A percentile compares a stretch with the other conserved stretches of the same genome.
Evolutionary conservation across 1,139 yeast species (phyloP).

Genomic region (Debaryomyces singareniensis): DNA sequence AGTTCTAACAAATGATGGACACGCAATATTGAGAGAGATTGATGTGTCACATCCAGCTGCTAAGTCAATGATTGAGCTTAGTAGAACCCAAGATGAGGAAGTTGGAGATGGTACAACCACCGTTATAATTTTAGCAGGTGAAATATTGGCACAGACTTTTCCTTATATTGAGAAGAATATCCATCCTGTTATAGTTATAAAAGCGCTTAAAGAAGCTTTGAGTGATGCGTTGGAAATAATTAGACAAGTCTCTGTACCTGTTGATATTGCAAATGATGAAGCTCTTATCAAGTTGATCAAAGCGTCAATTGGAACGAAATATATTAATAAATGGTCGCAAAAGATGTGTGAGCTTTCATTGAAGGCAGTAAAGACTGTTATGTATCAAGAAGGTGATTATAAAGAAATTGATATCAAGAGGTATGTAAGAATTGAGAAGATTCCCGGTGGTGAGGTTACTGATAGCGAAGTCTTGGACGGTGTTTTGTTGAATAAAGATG

Average conservation of each 20-base stretch:
- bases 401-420: slow-evolving; percentile 91
- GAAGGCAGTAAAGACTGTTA: slow-evolving; percentile 81
- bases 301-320: slow-evolving; percentile 95
- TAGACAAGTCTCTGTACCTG: slow-evolving; percentile 76
- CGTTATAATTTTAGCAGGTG: slow-evolving; percentile 93
- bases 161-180: slow-evolving; percentile 91
- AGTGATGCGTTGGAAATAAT: slow-evolving; percentile 86
- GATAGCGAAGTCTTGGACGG: slow-evolving; percentile 88
- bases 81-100: slow-evolving; percentile 98
- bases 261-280: slow-evolving; percentile 74
- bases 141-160: slow-evolving; percentile 89
- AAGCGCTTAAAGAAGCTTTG: slow-evolving; percentile 88
- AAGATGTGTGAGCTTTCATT: slow-evolving; percentile 88
- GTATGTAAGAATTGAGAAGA: slow-evolving; percentile 88
- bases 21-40: slow-evolving; percentile 82
- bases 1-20: slow-evolving; percentile 96
- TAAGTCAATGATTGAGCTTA: slow-evolving; percentile 93
- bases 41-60: slow-evolving; percentile 98
- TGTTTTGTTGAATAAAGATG: slow-evolving; percentile 89
- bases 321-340: slow-evolving; percentile 84
- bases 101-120: slow-evolving; percentile 99
- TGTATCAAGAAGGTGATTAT: slow-evolving; percentile 58
- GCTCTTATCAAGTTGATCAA: slow-evolving; percentile 84
- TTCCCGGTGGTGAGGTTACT: slow-evolving; percentile 95
- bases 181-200: slow-evolving; percentile 94